Conservation (phyloP, 73 alveolate species). For the Tetrahymena elliotti region DNA sequence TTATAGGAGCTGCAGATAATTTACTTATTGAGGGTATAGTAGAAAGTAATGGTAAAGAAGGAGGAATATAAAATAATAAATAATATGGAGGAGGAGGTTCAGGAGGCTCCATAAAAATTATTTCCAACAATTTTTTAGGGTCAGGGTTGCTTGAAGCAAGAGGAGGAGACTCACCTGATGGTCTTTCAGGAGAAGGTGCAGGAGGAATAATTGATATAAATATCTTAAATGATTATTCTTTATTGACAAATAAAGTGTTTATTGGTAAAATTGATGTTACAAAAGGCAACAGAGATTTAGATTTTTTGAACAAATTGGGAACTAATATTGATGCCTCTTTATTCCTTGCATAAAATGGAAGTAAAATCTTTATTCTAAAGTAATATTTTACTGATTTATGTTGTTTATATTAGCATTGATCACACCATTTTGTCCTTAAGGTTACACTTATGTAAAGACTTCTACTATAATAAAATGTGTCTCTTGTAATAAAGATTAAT, state of each 20-base stretch:
- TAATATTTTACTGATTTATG: not conserved
- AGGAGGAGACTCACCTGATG: conserved; percentile 15
- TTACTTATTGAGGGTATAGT: not conserved
- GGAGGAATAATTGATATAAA: conserved; percentile 6
- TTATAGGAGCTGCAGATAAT: not conserved
- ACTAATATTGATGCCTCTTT: not conserved
- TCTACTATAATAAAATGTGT: not conserved
- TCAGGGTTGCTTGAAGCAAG: conserved; percentile 1
- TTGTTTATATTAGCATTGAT: not conserved
- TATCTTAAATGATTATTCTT: not conserved
- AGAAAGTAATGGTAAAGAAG: conserved; percentile 8
- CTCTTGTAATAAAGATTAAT: not conserved
- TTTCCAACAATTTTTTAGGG: not conserved
- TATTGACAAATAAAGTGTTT: not conserved
- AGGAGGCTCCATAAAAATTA: conserved; percentile 16
- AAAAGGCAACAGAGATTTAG: not conserved
- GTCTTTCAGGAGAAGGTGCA: conserved; percentile 27
- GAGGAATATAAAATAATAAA: not conserved
- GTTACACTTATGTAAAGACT: not conserved
- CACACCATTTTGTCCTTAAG: not conserved
- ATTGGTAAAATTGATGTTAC: not conserved
- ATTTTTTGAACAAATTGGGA: not conserved
- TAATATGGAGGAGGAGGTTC: conserved; percentile 32
- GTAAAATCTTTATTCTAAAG: not conserved
- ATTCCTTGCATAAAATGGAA: not conserved